These are phyloP conservation scores for Fusarium heterosporum DNA, from an alignment of 2,329 filamentous ascomycete species.

Conservation along the genomic window DNA sequence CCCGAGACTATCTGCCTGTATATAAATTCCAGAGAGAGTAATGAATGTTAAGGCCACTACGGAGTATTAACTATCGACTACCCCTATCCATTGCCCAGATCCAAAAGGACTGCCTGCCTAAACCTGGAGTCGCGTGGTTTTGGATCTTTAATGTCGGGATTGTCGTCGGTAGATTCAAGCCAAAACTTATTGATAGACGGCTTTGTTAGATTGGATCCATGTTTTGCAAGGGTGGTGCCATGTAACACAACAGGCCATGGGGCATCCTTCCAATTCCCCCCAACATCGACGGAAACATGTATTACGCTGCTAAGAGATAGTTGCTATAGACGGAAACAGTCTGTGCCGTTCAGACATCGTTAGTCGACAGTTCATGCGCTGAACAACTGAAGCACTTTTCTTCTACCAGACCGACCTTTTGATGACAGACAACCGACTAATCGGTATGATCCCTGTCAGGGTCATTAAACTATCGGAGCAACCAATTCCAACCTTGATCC, in stretches of 20 bases:
- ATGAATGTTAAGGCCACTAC: slow-evolving; percentile 15
- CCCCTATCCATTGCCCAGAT: slow-evolving; percentile 32
- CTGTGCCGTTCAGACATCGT: too few relatives aligned
- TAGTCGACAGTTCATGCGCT: not conserved
- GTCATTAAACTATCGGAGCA: slow-evolving; percentile 54
- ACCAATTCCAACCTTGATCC: slow-evolving; percentile 50
- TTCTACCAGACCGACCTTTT: not conserved
- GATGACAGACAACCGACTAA: slow-evolving; percentile 20
- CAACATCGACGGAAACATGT: slow-evolving; percentile 5
- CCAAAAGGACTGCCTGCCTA: too few relatives aligned
- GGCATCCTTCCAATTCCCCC: not conserved
- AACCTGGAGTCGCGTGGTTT: slow-evolving; percentile 27
- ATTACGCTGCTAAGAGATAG: not conserved
- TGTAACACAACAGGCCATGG: not conserved
- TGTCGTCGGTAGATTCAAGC: slow-evolving; percentile 32
- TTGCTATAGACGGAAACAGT: slow-evolving; percentile 21
- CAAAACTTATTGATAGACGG: slow-evolving; percentile 22
- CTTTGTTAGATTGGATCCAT: slow-evolving; percentile 31
- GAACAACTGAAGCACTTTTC: not conserved
- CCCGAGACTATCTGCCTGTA: slow-evolving; percentile 14
- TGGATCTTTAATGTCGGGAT: slow-evolving; percentile 16
- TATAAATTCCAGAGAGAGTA: too few relatives aligned
- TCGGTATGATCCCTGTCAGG: slow-evolving; percentile 36
- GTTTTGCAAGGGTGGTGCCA: slow-evolving; percentile 11
- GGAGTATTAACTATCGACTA: not conserved